Conservation (phyloP, 768 basidiomycete genomes). For the Suillus bovinus region DNA sequence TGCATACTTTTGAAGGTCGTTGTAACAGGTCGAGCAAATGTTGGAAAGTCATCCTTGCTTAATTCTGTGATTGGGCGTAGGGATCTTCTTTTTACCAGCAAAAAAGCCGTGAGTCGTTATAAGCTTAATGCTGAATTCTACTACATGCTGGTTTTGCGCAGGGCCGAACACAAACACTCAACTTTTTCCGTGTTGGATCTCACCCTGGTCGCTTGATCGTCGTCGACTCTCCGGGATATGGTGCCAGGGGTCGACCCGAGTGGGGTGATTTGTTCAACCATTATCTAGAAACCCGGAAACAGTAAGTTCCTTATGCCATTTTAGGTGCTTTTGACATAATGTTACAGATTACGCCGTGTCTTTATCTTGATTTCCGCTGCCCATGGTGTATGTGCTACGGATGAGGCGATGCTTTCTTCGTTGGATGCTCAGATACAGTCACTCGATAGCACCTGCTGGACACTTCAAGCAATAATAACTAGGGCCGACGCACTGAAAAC, state of each 20-base stretch:
- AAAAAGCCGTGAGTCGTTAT: conserved; percentile 57
- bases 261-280: conserved; percentile 73
- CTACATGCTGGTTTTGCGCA: conserved; percentile 24
- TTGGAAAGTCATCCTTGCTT: conserved; percentile 73
- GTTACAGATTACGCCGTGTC: conserved; percentile 60
- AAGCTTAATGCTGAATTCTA: background rate
- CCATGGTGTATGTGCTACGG: conserved; percentile 57
- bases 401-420: conserved; percentile 60
- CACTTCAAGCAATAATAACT: conserved; percentile 72
- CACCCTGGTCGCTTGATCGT: conserved; percentile 55
- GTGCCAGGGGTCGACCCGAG: conserved; percentile 67
- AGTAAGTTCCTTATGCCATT: conserved; percentile 43
- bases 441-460: conserved; percentile 45
- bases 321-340: background rate
- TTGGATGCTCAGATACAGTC: conserved; percentile 37
- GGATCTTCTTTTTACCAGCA: conserved; percentile 61
- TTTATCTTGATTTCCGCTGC: conserved; percentile 72
- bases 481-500: conserved; percentile 58
- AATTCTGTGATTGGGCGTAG: conserved; percentile 66
- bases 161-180: conserved; percentile 73
- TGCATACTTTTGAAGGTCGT: background rate
- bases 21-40: conserved; percentile 68
- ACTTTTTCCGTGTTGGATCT: conserved; percentile 72
- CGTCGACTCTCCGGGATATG: conserved; percentile 84
- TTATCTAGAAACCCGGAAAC: conserved; percentile 58